Conservation (phyloP, 2,329 filamentous ascomycete species). For the Sporothrix sp. region DNA sequence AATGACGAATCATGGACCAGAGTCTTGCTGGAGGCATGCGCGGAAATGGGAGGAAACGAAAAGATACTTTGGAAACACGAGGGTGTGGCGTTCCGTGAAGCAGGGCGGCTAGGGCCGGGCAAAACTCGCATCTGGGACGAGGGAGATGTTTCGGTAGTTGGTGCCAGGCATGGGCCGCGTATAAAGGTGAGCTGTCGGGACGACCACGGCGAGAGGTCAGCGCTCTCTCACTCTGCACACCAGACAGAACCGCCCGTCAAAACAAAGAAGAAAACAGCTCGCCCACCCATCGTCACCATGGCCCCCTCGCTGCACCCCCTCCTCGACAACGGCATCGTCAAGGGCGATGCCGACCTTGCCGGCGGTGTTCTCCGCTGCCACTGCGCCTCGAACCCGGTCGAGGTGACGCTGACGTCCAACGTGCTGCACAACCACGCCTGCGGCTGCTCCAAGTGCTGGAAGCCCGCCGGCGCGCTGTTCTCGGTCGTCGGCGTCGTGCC, state of each 20-base stretch:
- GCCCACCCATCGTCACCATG: background rate
- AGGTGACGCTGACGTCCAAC: constrained; percentile 47
- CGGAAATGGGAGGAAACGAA: no score
- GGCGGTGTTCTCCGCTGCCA: constrained; percentile 55
- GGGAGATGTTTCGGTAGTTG: background rate
- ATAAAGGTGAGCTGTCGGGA: no score
- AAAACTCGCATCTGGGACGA: background rate
- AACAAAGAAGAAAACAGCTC: background rate
- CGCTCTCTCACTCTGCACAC: no score
- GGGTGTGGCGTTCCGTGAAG: no score
- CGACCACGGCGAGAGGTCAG: no score
- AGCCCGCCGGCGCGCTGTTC: constrained; percentile 54
- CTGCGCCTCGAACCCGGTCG: constrained; percentile 45
- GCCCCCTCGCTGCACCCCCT: constrained; percentile 46
- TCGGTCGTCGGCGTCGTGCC: constrained; percentile 54
- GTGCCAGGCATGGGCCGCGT: background rate
- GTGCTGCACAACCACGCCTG: constrained; percentile 62
- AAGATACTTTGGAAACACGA: no score
- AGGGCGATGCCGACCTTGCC: constrained; percentile 42
- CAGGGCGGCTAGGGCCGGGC: no score
- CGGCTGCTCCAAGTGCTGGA: constrained; percentile 66
- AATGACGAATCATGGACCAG: no score
- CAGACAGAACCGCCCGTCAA: background rate
- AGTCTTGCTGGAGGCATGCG: no score
- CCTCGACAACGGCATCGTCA: constrained; percentile 51